Conservation (phyloP, 345 rosid species). For the Cochlearia excelsa region DNA sequence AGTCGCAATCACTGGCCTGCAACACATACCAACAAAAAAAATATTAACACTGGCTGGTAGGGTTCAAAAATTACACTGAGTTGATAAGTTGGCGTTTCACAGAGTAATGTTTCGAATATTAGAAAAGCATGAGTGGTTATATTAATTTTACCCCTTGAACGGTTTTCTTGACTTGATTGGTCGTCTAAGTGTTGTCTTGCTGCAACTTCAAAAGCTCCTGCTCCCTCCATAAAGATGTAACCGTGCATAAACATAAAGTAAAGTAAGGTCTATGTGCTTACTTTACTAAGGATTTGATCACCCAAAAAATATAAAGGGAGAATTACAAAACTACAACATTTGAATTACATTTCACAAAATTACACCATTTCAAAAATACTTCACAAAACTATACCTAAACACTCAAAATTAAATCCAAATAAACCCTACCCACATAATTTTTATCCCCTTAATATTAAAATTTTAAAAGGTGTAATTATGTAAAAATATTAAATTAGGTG, state of each 20-base stretch:
- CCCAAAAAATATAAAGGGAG: too few relatives aligned
- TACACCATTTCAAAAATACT: too few relatives aligned
- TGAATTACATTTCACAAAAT: too few relatives aligned
- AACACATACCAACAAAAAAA: slow-evolving; percentile 6
- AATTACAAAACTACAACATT: too few relatives aligned
- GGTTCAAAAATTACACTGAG: slow-evolving; percentile 63
- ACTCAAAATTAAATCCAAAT: too few relatives aligned
- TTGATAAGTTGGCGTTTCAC: slow-evolving; percentile 95
- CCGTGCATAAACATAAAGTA: slow-evolving; percentile 5
- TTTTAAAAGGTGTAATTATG: too few relatives aligned
- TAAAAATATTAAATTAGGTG: too few relatives aligned
- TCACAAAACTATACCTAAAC: too few relatives aligned
- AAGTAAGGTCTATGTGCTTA: slow-evolving; percentile 3
- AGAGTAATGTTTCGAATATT: slow-evolving; percentile 28
- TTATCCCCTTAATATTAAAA: too few relatives aligned
- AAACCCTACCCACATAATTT: too few relatives aligned
- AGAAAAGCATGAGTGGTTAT: neutral
- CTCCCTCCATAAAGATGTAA: slow-evolving; percentile 60
- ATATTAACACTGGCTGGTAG: neutral
- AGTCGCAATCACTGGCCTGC: slow-evolving; percentile 93
- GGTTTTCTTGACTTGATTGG: slow-evolving; percentile 84
- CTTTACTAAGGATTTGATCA: neutral
- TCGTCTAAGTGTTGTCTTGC: slow-evolving; percentile 68
- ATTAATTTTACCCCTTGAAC: slow-evolving; percentile 78
- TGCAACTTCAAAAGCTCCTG: slow-evolving; percentile 98